Evolutionary conservation across 192 early-diverging fungal genomes (phyloP), one percentile per base, ranked within the genome.

Genomic region (Phycomyces nitens): DNA sequence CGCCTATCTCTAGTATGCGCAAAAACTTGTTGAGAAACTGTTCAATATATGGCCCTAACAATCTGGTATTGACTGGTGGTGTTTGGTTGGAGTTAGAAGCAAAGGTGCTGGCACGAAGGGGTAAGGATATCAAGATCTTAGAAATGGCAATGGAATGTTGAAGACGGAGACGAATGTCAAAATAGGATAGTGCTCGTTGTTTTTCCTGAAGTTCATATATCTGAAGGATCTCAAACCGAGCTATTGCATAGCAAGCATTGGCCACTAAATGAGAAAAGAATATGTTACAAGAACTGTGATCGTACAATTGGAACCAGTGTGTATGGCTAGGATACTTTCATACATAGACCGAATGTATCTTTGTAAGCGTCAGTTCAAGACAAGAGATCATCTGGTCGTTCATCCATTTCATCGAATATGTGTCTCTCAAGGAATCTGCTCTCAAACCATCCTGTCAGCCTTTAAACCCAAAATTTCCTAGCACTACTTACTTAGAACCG

Each of bases 181-280:
- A 70, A 44, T 77, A 77, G 11, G 73, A 70, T 20, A 82, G 58
- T 11, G 64, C 62, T 5, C 80, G 75, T 55, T 79, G 64, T 65
- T 72, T 62, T 39, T 77, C 69, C 58, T 82, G 77, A 39, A 79
- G 59, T 12, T 82, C 80, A 3, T 76, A 79, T 4, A 82, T 61
- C 26, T 72, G 72, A n/a, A 79, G 68, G 0, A 82, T 62, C 38
- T 82, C 75, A 49, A 76, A 76, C 57, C 77, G 77, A 6, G 77
- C 69, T 22, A 79, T 54, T 55, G 69, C 70, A 54, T 75, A 65
- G 52, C 79, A 82, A 34, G 58, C 79, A 77, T 59, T 77, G 69
- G 74, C 80, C 79, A 68, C 8, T 8, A 50, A 39, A 12, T 40
- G 40, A 60, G 10, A n/a, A 42, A 58, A 58, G 39, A 38, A 58